Evolutionary conservation across 495 filamentous ascomycete genomes (phyloP).

Genomic region (Xylaria acuta): DNA sequence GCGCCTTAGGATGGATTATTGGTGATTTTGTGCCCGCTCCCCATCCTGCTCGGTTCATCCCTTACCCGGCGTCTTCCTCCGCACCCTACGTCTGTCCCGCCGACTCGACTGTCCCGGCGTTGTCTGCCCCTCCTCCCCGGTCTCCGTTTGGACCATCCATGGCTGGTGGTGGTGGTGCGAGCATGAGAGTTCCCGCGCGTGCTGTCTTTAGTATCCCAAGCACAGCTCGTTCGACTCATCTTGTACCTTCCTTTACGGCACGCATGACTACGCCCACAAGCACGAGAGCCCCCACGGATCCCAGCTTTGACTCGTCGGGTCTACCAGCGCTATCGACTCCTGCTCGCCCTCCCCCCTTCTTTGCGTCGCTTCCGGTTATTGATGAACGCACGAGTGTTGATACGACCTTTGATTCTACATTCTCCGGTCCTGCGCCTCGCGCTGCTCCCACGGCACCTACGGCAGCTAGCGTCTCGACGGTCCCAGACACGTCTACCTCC

Average conservation of each 20-base stretch:
- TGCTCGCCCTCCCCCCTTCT: not conserved
- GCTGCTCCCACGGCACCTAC: not conserved
- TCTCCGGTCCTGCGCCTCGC: not conserved
- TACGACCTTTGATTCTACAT: not conserved
- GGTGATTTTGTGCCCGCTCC: not conserved
- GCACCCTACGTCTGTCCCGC: no score
- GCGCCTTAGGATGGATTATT: not conserved
- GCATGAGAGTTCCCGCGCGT: not conserved
- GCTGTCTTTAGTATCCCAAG: not conserved
- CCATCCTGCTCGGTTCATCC: conserved; percentile 9
- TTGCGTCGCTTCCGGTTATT: not conserved
- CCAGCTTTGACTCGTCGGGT: not conserved
- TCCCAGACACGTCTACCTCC: not conserved
- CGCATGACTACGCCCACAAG: not conserved
- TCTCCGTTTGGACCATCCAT: not conserved
- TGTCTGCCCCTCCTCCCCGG: not conserved
- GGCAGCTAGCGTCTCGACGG: not conserved
- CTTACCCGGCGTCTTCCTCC: not conserved
- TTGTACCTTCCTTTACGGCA: not conserved
- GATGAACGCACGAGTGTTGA: not conserved
- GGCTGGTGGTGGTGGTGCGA: not conserved
- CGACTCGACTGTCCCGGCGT: not conserved
- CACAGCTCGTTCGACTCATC: not conserved
- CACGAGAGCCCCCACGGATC: not conserved
- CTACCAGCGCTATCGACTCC: not conserved